A percentile compares a stretch with the other conserved stretches of the same genome.
These are phyloP conservation scores for Solanum sejunctum DNA, from an alignment of 257 asterid genomes.

Conservation along the genomic window DNA sequence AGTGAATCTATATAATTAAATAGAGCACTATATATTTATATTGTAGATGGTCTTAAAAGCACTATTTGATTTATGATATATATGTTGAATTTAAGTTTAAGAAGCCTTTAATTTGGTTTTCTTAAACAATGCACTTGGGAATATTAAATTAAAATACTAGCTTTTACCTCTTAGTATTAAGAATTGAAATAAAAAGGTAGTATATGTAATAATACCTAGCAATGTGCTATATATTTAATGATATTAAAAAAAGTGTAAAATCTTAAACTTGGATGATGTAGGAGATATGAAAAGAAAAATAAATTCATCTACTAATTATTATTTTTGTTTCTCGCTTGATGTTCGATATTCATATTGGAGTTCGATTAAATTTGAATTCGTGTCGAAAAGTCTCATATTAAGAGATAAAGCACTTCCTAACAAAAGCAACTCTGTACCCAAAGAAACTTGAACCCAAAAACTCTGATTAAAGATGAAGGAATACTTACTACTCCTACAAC, in stretches of 20 bases:
- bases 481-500: not conserved
- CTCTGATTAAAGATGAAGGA: too few relatives aligned
- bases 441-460: rapidly evolving
- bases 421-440: too few relatives aligned
- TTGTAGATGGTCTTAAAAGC: not conserved
- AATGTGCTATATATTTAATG: not conserved
- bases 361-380: too few relatives aligned
- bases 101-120: not conserved
- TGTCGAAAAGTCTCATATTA: too few relatives aligned
- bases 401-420: too few relatives aligned
- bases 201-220: not conserved
- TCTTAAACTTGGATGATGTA: not conserved
- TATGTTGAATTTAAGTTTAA: not conserved
- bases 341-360: too few relatives aligned
- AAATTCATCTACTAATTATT: too few relatives aligned
- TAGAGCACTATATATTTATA: not conserved
- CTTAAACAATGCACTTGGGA: not conserved
- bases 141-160: not conserved
- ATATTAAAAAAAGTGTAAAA: not conserved
- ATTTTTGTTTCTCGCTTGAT: too few relatives aligned
- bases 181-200: not conserved
- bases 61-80: not conserved
- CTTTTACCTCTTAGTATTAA: not conserved
- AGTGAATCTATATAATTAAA: not conserved
- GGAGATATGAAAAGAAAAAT: not conserved